Conservation (phyloP, 2,329 filamentous ascomycete species). For the Epichloe sibirici region DNA sequence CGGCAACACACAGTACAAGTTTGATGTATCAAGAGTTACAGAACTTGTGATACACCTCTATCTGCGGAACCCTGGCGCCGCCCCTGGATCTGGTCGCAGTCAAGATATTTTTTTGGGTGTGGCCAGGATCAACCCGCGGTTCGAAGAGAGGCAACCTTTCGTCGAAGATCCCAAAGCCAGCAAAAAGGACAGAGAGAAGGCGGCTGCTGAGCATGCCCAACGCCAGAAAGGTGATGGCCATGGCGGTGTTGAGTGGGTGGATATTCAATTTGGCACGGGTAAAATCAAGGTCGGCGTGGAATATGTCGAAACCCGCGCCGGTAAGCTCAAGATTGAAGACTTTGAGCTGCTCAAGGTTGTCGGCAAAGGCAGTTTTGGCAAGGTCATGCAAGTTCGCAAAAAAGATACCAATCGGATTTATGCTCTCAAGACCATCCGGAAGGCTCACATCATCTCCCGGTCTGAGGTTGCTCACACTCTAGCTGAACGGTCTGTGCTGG, state of each 20-base stretch:
- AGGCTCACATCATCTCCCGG: conserved; percentile 96
- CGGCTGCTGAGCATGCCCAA: conserved; percentile 51
- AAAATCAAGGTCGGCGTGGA: conserved; percentile 85
- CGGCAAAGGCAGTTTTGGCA: conserved; percentile 95
- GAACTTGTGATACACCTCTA: conserved; percentile 88
- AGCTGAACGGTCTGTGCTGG: conserved; percentile 92
- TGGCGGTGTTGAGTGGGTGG: conserved; percentile 75
- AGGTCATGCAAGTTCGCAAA: conserved; percentile 99
- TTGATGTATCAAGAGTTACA: conserved; percentile 90
- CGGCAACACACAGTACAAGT: conserved; percentile 98
- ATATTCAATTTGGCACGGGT: conserved; percentile 81
- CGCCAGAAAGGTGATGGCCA: conserved; percentile 41
- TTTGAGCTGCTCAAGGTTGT: conserved; percentile 97
- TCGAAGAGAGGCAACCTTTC: conserved; percentile 63
- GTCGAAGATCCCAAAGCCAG: conserved; percentile 71
- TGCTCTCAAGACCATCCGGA: conserved; percentile 97
- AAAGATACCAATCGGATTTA: conserved; percentile 97
- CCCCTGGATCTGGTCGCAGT: conserved; percentile 76
- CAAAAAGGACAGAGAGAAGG: conserved; percentile 79
- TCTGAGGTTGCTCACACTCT: conserved; percentile 96
- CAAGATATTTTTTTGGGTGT: conserved; percentile 96
- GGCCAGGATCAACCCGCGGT: conserved; percentile 79
- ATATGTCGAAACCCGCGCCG: conserved; percentile 84
- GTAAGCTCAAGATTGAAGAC: conserved; percentile 88
- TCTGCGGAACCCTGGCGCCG: conserved; percentile 79